Conservation (phyloP, 2,329 filamentous ascomycete species). For the Fusarium beomiforme region DNA sequence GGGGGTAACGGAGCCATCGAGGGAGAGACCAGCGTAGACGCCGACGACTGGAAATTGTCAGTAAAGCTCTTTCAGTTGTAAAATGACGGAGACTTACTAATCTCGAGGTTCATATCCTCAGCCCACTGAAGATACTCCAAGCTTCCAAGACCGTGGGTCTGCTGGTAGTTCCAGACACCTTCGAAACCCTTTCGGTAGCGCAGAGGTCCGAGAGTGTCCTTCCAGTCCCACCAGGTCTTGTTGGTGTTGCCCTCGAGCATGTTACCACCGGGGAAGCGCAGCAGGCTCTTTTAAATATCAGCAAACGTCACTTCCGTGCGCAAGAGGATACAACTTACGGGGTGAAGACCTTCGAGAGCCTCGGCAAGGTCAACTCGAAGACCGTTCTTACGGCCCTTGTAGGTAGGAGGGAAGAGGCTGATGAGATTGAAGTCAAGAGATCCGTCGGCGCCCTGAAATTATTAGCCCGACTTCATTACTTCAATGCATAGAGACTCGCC, state of each 20-base stretch:
- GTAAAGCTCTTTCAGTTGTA: background rate
- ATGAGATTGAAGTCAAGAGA: conserved; percentile 67
- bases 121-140: conserved; percentile 71
- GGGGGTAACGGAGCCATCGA: conserved; percentile 63
- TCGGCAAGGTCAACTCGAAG: conserved; percentile 65
- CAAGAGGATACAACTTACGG: conserved; percentile 46
- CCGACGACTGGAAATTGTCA: conserved; percentile 57
- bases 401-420: conserved; percentile 69
- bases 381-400: conserved; percentile 67
- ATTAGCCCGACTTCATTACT: background rate
- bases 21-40: conserved; percentile 66
- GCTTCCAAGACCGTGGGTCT: conserved; percentile 70
- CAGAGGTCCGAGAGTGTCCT: conserved; percentile 64
- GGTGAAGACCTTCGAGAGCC: conserved; percentile 61
- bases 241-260: conserved; percentile 63
- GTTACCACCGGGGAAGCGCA: conserved; percentile 73
- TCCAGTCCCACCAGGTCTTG: conserved; percentile 61
- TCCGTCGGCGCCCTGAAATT: conserved; percentile 48
- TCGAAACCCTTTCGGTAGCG: conserved; percentile 64
- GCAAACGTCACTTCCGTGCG: accelerated
- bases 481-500: background rate
- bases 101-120: conserved; percentile 67
- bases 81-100: conserved; percentile 47
- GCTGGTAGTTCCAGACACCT: conserved; percentile 68
- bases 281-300: conserved; percentile 54